Percentiles rank a stretch among this genome's conserved stretches.
phyloP scores from a whole-genome alignment of 192 early-diverging fungal species.

The Thamnidium elegans region DNA sequence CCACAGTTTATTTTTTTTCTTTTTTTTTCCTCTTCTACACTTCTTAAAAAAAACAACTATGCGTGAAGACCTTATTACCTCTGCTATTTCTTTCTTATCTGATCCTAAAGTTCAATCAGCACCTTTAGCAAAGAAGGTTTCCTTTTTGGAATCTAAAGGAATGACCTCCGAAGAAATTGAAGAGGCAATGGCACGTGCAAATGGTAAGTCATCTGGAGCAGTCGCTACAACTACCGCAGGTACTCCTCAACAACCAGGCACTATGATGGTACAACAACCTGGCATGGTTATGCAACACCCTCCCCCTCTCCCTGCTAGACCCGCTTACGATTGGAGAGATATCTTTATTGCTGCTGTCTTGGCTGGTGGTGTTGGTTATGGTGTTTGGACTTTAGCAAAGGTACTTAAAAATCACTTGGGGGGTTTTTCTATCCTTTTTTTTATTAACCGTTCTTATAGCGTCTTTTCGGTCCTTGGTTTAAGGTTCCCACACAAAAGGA shows the following conservation, averaged over 20 bases:
- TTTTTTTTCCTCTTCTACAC: too few species aligned
- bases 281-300: not conserved
- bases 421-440: too few species aligned
- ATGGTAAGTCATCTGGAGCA: conserved; percentile 39
- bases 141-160: conserved; percentile 97
- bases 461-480: conserved; percentile 56
- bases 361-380: conserved; percentile 86
- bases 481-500: conserved; percentile 63
- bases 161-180: conserved; percentile 90
- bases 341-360: conserved; percentile 86
- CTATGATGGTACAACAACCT: not conserved
- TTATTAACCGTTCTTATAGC: conserved; percentile 38
- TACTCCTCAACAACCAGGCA: conserved; percentile 16
- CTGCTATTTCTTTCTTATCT: conserved; percentile 87
- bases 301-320: conserved; percentile 52
- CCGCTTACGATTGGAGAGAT: conserved; percentile 89
- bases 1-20: too few species aligned
- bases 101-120: conserved; percentile 91
- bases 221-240: conserved; percentile 8
- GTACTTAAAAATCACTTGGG: conserved; percentile 42
- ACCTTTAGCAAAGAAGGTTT: conserved; percentile 84
- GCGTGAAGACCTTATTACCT: conserved; percentile 73
- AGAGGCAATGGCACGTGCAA: conserved; percentile 70
- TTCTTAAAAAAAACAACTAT: conserved; percentile 12
- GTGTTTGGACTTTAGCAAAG: conserved; percentile 72